Evolutionary conservation across 495 filamentous ascomycete genomes (phyloP).

Genomic region (Hypoxylon perforatum): DNA sequence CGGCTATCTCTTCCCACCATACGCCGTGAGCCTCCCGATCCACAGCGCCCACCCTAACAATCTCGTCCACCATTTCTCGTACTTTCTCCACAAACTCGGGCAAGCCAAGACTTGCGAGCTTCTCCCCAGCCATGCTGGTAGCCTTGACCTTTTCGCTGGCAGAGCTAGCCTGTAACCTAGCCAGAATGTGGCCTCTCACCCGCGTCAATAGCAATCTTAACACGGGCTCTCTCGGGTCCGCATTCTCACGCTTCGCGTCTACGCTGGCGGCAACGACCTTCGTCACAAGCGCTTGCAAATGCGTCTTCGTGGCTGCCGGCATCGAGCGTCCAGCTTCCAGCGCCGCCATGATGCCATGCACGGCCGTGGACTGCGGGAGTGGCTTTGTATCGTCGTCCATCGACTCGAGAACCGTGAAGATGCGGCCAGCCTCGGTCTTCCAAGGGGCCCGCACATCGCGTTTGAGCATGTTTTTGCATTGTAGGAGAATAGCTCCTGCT

Average conservation of each 20-base stretch:
- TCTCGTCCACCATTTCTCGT: constrained; percentile 82
- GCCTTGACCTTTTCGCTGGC: constrained; percentile 82
- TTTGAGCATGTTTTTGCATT: constrained; percentile 94
- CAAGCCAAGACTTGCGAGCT: constrained; percentile 80
- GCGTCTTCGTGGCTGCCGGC: constrained; percentile 71
- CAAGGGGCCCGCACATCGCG: constrained; percentile 90
- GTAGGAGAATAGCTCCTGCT: constrained; percentile 82
- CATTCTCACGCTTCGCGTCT: constrained; percentile 44
- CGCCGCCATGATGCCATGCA: constrained; percentile 77
- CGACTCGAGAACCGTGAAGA: constrained; percentile 65
- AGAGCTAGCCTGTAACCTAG: constrained; percentile 77
- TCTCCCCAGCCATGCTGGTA: constrained; percentile 85
- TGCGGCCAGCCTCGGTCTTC: constrained; percentile 85
- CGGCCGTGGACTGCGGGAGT: constrained; percentile 63
- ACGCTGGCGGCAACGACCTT: constrained; percentile 61
- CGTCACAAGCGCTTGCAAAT: constrained; percentile 63
- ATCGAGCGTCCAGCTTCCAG: constrained; percentile 84
- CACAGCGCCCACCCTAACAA: constrained; percentile 77
- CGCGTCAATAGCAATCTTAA: constrained; percentile 81
- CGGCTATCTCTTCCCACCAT: constrained; percentile 81
- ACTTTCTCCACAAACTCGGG: constrained; percentile 89
- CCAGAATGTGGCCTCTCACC: constrained; percentile 78
- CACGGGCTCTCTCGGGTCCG: constrained; percentile 79
- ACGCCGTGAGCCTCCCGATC: constrained; percentile 81
- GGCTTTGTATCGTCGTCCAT: constrained; percentile 43